These are phyloP conservation scores for Penicillium roqueforti DNA, from an alignment of 495 filamentous ascomycete genomes.

Conservation along the genomic window DNA sequence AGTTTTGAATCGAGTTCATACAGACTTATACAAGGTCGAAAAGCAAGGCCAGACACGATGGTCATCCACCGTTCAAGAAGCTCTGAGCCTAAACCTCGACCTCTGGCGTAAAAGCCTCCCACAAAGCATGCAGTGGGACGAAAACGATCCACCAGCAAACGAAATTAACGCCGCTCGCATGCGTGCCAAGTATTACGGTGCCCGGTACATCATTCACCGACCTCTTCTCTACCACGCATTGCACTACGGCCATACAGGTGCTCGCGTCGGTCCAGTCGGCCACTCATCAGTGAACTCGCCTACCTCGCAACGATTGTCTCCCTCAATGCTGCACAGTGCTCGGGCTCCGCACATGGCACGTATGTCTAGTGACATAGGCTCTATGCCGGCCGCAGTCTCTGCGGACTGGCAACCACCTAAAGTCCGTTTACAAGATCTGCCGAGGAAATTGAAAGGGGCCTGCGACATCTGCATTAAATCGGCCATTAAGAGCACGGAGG, in stretches of 20 bases:
- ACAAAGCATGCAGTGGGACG: slow-evolving; percentile 56
- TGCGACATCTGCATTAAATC: slow-evolving; percentile 5
- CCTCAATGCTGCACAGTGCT: slow-evolving; percentile 23
- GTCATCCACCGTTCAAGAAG: slow-evolving; percentile 34
- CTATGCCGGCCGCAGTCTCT: slow-evolving; percentile 7
- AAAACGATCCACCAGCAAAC: slow-evolving; percentile 58
- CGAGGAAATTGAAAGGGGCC: slow-evolving; percentile 33
- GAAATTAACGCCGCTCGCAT: slow-evolving; percentile 83
- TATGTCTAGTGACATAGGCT: slow-evolving; percentile 36
- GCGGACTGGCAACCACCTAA: slow-evolving; percentile 16
- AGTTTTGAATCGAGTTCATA: slow-evolving; percentile 78
- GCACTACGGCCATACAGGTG: slow-evolving; percentile 42
- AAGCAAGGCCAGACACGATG: slow-evolving; percentile 28
- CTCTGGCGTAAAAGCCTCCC: slow-evolving; percentile 46
- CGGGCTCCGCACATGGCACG: slow-evolving; percentile 31
- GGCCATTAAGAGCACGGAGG: slow-evolving; percentile 1
- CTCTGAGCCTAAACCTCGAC: slow-evolving; percentile 48
- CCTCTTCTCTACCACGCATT: slow-evolving; percentile 69
- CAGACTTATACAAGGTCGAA: slow-evolving; percentile 67
- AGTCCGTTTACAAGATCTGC: slow-evolving; percentile 24
- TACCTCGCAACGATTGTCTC: slow-evolving; percentile 34
- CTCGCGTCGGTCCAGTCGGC: slow-evolving; percentile 15
- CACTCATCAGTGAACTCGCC: slow-evolving; percentile 31
- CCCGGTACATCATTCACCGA: slow-evolving; percentile 81
- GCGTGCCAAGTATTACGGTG: slow-evolving; percentile 92